These are phyloP conservation scores for Cryptomeria japonica DNA, from an alignment of 75 land plant genomes.

Conservation along the genomic window DNA sequence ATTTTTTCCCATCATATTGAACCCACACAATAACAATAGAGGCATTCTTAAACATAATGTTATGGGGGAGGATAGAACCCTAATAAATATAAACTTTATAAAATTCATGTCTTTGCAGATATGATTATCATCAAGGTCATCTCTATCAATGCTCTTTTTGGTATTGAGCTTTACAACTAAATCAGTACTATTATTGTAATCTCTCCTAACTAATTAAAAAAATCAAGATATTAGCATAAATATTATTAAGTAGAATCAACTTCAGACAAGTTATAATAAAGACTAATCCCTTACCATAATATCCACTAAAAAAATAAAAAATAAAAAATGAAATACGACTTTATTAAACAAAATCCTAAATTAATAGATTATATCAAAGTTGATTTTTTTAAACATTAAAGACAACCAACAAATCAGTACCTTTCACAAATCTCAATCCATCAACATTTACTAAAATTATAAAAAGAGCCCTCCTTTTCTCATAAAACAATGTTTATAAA, in stretches of 20 bases:
- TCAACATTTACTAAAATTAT: too few species aligned
- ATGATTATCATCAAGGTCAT: constrained; percentile 46
- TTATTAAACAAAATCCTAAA: too few species aligned
- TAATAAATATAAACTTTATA: constrained; percentile 19
- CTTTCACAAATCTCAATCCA: too few species aligned
- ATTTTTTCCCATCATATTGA: constrained; percentile 25
- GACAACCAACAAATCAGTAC: too few species aligned
- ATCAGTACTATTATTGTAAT: background rate
- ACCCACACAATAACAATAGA: constrained; percentile 12
- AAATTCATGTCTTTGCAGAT: constrained; percentile 46
- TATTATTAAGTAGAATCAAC: background rate
- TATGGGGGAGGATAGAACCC: constrained; percentile 14
- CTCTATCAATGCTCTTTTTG: constrained; percentile 16
- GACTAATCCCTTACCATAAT: constrained; percentile 42
- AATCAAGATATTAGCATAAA: constrained; percentile 47
- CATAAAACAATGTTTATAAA: too few species aligned
- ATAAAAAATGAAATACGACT: too few species aligned
- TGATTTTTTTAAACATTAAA: too few species aligned
- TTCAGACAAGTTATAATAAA: constrained; percentile 26
- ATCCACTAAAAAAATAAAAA: too few species aligned
- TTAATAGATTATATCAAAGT: too few species aligned
- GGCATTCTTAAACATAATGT: constrained; percentile 16
- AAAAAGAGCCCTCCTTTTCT: too few species aligned
- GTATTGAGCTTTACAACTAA: constrained; percentile 56
- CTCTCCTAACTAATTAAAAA: constrained; percentile 13